Conservation (phyloP, 495 filamentous ascomycete genomes). For the Tuber aestivum region DNA sequence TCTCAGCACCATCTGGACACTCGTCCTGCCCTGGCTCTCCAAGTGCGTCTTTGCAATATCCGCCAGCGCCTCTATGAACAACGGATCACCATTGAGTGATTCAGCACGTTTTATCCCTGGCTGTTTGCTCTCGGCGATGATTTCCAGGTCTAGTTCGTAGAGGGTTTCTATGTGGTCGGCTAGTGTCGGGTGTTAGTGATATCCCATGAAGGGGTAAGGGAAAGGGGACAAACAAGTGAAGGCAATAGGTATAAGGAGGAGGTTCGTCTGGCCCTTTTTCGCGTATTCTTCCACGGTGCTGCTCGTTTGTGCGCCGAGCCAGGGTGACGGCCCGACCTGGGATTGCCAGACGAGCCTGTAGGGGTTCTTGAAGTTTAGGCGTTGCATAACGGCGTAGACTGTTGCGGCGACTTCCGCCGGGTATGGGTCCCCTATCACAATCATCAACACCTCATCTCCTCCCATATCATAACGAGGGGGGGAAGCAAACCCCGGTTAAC, state of each 20-base stretch:
- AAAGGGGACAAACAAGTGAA: slow-evolving; percentile 60
- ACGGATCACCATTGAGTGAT: slow-evolving; percentile 83
- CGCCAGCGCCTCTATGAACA: slow-evolving; percentile 87
- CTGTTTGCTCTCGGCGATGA: slow-evolving; percentile 83
- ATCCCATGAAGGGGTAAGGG: not conserved
- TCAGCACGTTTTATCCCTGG: slow-evolving; percentile 81
- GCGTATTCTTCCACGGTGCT: slow-evolving; percentile 84
- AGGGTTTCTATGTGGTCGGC: slow-evolving; percentile 96
- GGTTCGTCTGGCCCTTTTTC: slow-evolving; percentile 80
- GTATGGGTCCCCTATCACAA: slow-evolving; percentile 72
- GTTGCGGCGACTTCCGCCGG: slow-evolving; percentile 97
- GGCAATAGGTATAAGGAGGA: slow-evolving; percentile 90
- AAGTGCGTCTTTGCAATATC: slow-evolving; percentile 78
- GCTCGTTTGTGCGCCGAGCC: slow-evolving; percentile 91
- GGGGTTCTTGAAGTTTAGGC: slow-evolving; percentile 75
- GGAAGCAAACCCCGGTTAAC: slow-evolving; percentile 43
- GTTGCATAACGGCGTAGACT: slow-evolving; percentile 90
- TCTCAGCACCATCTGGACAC: slow-evolving; percentile 78
- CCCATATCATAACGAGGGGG: not conserved
- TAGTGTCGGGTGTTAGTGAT: not conserved
- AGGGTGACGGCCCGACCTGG: slow-evolving; percentile 90
- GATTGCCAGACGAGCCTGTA: slow-evolving; percentile 97
- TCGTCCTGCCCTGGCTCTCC: slow-evolving; percentile 60
- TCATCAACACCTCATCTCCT: slow-evolving; percentile 55
- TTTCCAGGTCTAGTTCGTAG: slow-evolving; percentile 89